Evolutionary conservation across 1,284 basidiomycete species (phyloP), one percentile per base, ranked within the genome.

Genomic region (Naganishia cerealis): DNA sequence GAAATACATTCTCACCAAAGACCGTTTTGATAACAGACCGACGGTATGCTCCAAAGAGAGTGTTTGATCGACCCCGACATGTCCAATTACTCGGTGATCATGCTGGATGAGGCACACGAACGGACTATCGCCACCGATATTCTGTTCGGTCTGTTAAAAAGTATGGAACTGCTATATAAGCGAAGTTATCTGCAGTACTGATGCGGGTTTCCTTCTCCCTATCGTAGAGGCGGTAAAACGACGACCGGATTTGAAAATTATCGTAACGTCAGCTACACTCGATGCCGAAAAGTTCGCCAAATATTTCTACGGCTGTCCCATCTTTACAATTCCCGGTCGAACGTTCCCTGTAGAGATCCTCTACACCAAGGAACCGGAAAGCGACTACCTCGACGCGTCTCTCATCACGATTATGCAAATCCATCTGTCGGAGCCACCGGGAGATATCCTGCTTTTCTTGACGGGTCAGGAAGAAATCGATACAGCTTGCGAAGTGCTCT

Each of bases 381-480:
- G 87, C n/a, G 96, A 99, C 80, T 99, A 99, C 80, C 87, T 99
- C 70, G 96, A 99, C 75, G 94, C 95, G 0, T 92, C 94, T 24
- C 87, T 99, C 70, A 99, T 98, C 76, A 99, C 95, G 0, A 91
- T 98, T 76, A 95, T 99, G 90, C 95, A 99, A 81, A 99, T 99
- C 72, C 96, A 99, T 78, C 86, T 98, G 7, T 96, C 95, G 66
- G 95, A 98, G 77, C 95, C 95, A 29, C 91, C 92, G 1, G 96
- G 96, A 66, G 96, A 98, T 78, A 86, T 99, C 73, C 85, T 99
- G 1, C 88, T 99, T 48, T 99, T 99, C 87, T 84, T 99, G 43
- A 99, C 96, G 0, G 96, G 96, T 78, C 94, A 98, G 79, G 94
- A 99, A 79, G 96, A 99, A 80, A 99, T 99, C 73, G 96, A 99